Percentiles rank a stretch among this genome's conserved stretches.
Conservation (phyloP, 2,329 filamentous ascomycete genomes). For the Ilyonectria destructans region DNA sequence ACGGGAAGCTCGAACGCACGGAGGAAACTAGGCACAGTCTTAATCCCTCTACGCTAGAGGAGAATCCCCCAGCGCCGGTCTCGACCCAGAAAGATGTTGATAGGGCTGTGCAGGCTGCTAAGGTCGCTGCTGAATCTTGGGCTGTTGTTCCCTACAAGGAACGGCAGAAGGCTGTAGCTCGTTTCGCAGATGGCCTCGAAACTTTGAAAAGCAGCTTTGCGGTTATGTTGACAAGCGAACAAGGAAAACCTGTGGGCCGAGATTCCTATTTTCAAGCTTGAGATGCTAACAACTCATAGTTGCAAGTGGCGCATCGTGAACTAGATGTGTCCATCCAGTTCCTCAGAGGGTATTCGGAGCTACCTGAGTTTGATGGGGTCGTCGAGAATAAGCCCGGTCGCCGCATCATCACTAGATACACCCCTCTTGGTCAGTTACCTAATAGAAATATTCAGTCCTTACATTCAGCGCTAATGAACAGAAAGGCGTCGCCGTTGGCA, state of each 20-base stretch:
- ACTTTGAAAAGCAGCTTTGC: background rate
- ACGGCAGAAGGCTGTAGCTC: background rate
- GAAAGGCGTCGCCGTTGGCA: slow-evolving; percentile 59
- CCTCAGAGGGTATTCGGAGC: background rate
- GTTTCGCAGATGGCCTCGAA: background rate
- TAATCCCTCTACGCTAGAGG: slow-evolving; percentile 1
- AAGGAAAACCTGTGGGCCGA: slow-evolving; percentile 29
- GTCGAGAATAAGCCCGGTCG: slow-evolving; percentile 55
- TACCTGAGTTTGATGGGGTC: slow-evolving; percentile 50
- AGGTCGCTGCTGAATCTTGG: slow-evolving; percentile 2
- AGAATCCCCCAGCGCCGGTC: background rate
- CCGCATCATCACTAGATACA: slow-evolving; percentile 53
- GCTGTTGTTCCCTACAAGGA: background rate
- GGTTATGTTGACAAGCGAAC: background rate
- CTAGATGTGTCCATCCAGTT: background rate
- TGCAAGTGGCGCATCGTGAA: background rate
- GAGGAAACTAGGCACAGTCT: too few species aligned
- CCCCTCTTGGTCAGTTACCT: slow-evolving; percentile 55
- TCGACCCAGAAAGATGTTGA: slow-evolving; percentile 9
- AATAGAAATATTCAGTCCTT: background rate
- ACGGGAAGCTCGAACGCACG: too few species aligned
- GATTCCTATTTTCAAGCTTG: background rate
- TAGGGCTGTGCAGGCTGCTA: background rate
- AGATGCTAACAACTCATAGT: background rate
- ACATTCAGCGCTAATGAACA: background rate